Conservation (phyloP, 768 basidiomycete species). For the Amanita thiersii region DNA sequence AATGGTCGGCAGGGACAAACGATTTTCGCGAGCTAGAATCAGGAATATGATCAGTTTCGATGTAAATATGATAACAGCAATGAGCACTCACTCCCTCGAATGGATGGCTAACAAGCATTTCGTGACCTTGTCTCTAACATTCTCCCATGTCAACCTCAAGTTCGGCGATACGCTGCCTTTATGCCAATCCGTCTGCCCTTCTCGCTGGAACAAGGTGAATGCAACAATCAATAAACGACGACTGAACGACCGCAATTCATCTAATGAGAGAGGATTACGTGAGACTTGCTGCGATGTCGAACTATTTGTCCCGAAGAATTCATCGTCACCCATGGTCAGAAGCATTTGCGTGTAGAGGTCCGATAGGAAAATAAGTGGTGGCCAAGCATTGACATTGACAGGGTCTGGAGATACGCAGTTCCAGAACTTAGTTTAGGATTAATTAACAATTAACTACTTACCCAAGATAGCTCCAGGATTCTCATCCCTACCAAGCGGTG, state of each 20-base stretch:
- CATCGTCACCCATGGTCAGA: conserved; percentile 92
- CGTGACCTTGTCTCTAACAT: conserved; percentile 69
- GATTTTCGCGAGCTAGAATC: conserved; percentile 63
- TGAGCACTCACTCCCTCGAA: conserved; percentile 69
- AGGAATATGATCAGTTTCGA: conserved; percentile 7
- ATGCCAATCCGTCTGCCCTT: conserved; percentile 25
- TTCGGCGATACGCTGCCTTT: conserved; percentile 20
- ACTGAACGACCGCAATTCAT: conserved; percentile 73
- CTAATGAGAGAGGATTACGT: conserved; percentile 74
- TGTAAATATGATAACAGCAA: conserved; percentile 3
- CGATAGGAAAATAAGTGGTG: conserved; percentile 66
- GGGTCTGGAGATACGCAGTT: conserved; percentile 28
- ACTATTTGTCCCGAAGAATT: conserved; percentile 64
- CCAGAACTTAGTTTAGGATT: too few species aligned
- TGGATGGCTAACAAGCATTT: conserved; percentile 75
- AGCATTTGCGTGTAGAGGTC: conserved; percentile 81
- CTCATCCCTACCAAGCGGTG: conserved; percentile 55
- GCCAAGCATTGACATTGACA: conserved; percentile 42
- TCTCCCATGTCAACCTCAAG: conserved; percentile 50
- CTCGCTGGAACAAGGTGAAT: conserved; percentile 56
- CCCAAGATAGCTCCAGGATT: conserved; percentile 17
- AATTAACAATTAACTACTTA: too few species aligned
- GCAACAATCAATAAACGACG: conserved; percentile 79
- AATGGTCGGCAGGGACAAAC: conserved; percentile 80
- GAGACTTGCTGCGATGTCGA: conserved; percentile 17